Evolutionary conservation across 371 early-diverging fungal species (phyloP), one percentile per base, ranked within the genome.

Genomic region (Apophysomyces ossiformis): DNA sequence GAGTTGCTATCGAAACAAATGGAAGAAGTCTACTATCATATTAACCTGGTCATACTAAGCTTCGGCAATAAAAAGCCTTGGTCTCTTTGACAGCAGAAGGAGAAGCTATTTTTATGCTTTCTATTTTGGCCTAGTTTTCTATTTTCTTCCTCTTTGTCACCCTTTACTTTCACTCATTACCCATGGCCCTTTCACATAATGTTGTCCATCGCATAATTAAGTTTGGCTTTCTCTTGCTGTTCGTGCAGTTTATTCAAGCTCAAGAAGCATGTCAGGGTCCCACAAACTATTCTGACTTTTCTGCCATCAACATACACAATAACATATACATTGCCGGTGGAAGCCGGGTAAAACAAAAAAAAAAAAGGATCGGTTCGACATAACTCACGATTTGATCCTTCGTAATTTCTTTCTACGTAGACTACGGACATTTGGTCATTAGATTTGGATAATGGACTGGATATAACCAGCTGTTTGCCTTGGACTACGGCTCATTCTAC

Each of bases 381-480:
- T 50, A 26, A 18, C n/a, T 2, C 18, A 50, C 9, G 21, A 21
- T 21, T 32, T 50, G 21, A 50, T 21, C 54, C 1, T 16, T 50
- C 16, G 7, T 9, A 9, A 50, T 18, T 50, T 50, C 21, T 26
- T 26, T 3, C 32, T 26, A 26, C 32, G 21, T 26, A 50, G 54
- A 50, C n/a, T 6, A 50, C 21, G 26, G 60, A 74, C 39, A 70
- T 76, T 36, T 72, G 72, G 69, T 21, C 69, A 11, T 60, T 82
- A 7, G 73, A 79, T 50, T 43, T 72, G 37, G 60, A 67, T 2
- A 35, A 69, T 26, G 74, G 76, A 1, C 61, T 82, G 11, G 63
- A 76, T n/a, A 57, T 26, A 5, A 21, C 63, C 8, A 41, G 57
- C 4, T 63, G 65, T 36, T 66, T 72, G 7, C 12, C 15, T 5